Evolutionary conservation across 306 rosid species (phyloP).

Genomic region (Vigna nakashimae): DNA sequence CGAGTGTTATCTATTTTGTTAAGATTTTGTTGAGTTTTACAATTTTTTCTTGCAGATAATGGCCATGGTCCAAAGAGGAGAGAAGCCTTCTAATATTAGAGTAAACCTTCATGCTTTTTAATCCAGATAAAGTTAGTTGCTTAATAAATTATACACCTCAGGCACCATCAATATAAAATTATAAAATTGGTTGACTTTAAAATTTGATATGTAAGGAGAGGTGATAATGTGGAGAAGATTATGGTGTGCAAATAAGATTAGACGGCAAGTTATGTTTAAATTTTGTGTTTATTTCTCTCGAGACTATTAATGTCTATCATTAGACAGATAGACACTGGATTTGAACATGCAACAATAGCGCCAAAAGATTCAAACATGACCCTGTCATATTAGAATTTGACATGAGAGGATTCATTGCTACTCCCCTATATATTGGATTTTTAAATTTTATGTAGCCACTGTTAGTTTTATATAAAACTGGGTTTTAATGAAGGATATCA

Average conservation of each 20-base stretch:
- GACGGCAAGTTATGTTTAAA: neutral
- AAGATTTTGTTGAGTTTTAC: neutral
- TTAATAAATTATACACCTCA: constrained; percentile 20
- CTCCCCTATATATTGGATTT: constrained; percentile 17
- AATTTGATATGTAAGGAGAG: constrained; percentile 14
- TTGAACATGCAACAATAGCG: neutral
- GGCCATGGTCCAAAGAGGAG: constrained; percentile 95
- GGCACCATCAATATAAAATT: constrained; percentile 23
- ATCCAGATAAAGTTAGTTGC: constrained; percentile 35
- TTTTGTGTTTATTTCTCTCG: neutral
- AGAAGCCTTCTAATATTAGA: constrained; percentile 81
- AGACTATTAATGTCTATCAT: neutral
- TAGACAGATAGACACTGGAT: neutral
- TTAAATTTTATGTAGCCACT: constrained; percentile 31
- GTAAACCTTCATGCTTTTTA: constrained; percentile 53
- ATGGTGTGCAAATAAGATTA: constrained; percentile 22
- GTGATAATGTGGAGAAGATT: constrained; percentile 19
- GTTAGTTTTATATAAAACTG: constrained; percentile 40
- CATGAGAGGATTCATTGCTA: neutral
- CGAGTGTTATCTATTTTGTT: constrained; percentile 17
- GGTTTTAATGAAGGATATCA: constrained; percentile 67
- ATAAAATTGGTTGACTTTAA: neutral
- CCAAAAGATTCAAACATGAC: neutral
- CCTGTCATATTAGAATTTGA: neutral
- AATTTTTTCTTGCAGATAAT: constrained; percentile 65